Percentiles rank a stretch among this genome's conserved stretches.
phyloP scores from a whole-genome alignment of 768 basidiomycete species.

The Pisolithus sp. region DNA sequence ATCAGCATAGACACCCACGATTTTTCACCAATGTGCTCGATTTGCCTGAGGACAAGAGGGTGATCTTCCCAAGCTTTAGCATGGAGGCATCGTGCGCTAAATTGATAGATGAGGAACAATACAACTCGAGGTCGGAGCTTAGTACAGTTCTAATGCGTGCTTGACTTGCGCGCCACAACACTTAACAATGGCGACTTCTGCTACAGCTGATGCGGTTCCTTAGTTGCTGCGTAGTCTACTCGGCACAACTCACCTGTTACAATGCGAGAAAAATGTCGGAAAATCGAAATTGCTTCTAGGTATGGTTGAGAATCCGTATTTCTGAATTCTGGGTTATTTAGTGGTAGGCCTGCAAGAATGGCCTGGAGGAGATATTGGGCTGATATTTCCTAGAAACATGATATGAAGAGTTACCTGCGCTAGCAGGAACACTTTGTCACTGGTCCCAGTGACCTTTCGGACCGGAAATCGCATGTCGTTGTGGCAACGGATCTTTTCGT shows the following conservation, averaged over 20 bases:
- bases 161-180: conserved; percentile 63
- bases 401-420: conserved; percentile 51
- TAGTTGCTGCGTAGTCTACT: conserved; percentile 1
- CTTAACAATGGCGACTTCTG: conserved; percentile 68
- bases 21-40: conserved; percentile 89
- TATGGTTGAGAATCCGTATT: conserved; percentile 63
- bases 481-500: conserved; percentile 63
- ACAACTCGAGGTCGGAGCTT: background rate
- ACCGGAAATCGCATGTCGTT: conserved; percentile 76
- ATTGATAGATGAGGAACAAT: background rate
- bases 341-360: conserved; percentile 61
- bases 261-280: conserved; percentile 72
- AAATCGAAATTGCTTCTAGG: conserved; percentile 63
- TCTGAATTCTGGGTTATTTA: conserved; percentile 66
- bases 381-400: background rate
- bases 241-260: conserved; percentile 48
- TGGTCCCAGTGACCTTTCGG: conserved; percentile 60
- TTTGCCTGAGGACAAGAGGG: conserved; percentile 76
- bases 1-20: conserved; percentile 46
- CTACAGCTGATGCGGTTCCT: conserved; percentile 48
- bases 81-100: conserved; percentile 65
- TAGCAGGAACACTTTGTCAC: conserved; percentile 76
- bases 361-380: conserved; percentile 40
- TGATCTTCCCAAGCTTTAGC: conserved; percentile 93
- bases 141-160: conserved; percentile 66